These are phyloP conservation scores for Saccharomycopsis oosterbeekiorum DNA, from an alignment of 805 yeast genomes.

Conservation along the genomic window DNA sequence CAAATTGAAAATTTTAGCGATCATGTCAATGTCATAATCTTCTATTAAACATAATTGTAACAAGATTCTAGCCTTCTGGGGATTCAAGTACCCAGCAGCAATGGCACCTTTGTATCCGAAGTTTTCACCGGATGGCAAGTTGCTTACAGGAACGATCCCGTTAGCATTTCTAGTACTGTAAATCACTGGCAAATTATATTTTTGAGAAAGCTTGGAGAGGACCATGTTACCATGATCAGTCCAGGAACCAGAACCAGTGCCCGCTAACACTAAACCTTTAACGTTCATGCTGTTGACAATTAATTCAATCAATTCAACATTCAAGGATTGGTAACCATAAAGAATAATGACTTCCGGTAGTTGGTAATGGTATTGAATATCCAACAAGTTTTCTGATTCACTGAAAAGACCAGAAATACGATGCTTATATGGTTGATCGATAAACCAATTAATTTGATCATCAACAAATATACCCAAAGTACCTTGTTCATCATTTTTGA, in stretches of 20 bases:
- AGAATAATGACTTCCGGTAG: constrained; percentile 42
- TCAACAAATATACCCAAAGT: constrained; percentile 62
- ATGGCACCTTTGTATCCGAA: constrained; percentile 25
- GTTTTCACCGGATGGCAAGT: constrained; percentile 19
- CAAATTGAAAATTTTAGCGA: constrained; percentile 36
- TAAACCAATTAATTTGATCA: constrained; percentile 44
- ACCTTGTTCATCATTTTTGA: constrained; percentile 59
- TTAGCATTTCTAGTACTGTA: constrained; percentile 62
- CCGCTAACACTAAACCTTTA: constrained; percentile 53
- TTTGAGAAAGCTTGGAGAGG: constrained; percentile 31
- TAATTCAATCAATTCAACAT: constrained; percentile 37
- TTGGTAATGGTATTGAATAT: constrained; percentile 11
- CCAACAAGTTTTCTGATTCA: constrained; percentile 12
- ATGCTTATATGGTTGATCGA: constrained; percentile 9
- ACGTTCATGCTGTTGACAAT: constrained; percentile 33
- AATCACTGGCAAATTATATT: constrained; percentile 40
- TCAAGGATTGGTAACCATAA: constrained; percentile 54
- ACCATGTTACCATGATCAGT: constrained; percentile 38
- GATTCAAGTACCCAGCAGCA: constrained; percentile 44
- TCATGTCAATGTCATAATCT: constrained; percentile 30
- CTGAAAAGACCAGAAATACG: constrained; percentile 15
- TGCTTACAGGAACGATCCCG: constrained; percentile 56
- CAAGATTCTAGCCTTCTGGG: constrained; percentile 40
- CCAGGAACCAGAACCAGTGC: constrained; percentile 65
- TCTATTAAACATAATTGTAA: constrained; percentile 40